Evolutionary conservation across 352 stramenopile genomes (phyloP).

Genomic region (Phytophthora pini): DNA sequence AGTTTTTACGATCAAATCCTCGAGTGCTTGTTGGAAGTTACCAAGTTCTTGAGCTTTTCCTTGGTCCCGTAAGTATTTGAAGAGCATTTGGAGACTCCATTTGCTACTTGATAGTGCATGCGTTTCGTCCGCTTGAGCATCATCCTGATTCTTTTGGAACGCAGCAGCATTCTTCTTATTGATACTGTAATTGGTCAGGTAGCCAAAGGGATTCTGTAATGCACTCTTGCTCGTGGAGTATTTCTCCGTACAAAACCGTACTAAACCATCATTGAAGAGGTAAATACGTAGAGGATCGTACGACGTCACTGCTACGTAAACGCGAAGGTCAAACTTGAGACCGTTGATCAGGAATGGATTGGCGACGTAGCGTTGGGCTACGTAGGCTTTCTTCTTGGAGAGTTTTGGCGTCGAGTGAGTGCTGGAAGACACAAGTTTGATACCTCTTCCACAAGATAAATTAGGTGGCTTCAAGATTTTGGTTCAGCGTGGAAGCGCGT

Average conservation of each 20-base stretch:
- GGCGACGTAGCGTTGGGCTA: slow-evolving; percentile 78
- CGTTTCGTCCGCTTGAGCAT: slow-evolving; percentile 45
- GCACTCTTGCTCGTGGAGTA: slow-evolving; percentile 72
- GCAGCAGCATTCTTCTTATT: slow-evolving; percentile 88
- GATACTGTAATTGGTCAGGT: slow-evolving; percentile 94
- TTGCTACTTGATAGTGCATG: slow-evolving; percentile 73
- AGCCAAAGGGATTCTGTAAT: slow-evolving; percentile 82
- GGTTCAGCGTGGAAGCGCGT: slow-evolving; percentile 49
- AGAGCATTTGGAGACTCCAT: slow-evolving; percentile 76
- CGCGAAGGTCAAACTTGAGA: slow-evolving; percentile 92
- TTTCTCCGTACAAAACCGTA: slow-evolving; percentile 88
- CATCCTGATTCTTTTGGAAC: slow-evolving; percentile 79
- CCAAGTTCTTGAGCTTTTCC: slow-evolving; percentile 51
- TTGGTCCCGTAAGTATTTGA: slow-evolving; percentile 51
- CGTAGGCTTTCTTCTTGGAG: slow-evolving; percentile 76
- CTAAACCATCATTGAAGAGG: slow-evolving; percentile 86
- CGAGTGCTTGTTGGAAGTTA: slow-evolving; percentile 50
- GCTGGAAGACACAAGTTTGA: slow-evolving; percentile 68
- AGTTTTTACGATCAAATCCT: slow-evolving; percentile 91
- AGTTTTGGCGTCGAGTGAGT: slow-evolving; percentile 53
- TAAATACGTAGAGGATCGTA: slow-evolving; percentile 88
- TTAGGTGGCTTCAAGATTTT: slow-evolving; percentile 82
- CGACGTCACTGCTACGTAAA: slow-evolving; percentile 91
- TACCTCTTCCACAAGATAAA: slow-evolving; percentile 76
- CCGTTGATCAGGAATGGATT: slow-evolving; percentile 89